Evolutionary conservation across 2,329 filamentous ascomycete genomes (phyloP).

Genomic region (Colletotrichum agaves): DNA sequence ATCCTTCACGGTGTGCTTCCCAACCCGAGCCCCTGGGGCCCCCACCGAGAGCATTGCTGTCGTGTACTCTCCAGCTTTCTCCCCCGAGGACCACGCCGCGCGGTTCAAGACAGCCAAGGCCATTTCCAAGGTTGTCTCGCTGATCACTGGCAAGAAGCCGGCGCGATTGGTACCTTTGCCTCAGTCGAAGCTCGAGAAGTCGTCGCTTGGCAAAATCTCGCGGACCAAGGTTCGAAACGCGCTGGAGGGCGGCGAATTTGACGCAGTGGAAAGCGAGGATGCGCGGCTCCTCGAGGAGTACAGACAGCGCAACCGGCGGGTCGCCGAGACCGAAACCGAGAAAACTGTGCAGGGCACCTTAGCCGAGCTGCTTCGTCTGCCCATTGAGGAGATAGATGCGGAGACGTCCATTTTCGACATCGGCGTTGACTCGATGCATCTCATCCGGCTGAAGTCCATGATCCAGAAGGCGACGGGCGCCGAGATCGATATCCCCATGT

Average conservation of each 20-base stretch:
- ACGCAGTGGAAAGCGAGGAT: conserved; percentile 34
- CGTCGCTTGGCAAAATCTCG: conserved; percentile 48
- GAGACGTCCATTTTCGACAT: conserved; percentile 46
- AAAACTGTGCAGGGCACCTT: conserved; percentile 39
- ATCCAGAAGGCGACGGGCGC: conserved; percentile 47
- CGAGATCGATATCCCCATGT: conserved; percentile 45
- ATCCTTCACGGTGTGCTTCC: conserved; percentile 54
- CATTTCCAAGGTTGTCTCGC: conserved; percentile 21
- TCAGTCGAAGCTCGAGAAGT: conserved; percentile 9
- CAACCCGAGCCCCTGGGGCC: conserved; percentile 24
- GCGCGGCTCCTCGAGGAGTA: conserved; percentile 31
- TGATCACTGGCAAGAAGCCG: conserved; percentile 16
- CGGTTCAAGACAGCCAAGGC: conserved; percentile 40
- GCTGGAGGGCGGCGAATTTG: conserved; percentile 46
- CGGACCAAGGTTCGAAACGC: conserved; percentile 50
- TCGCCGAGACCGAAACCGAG: conserved; percentile 40
- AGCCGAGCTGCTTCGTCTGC: conserved; percentile 35
- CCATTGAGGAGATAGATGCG: conserved; percentile 36
- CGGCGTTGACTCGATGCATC: conserved; percentile 52
- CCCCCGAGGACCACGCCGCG: conserved; percentile 39
- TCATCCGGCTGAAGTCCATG: conserved; percentile 52
- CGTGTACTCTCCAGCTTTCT: conserved; percentile 49
- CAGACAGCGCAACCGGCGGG: conserved; percentile 37
- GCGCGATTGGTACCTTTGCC: conserved; percentile 27
- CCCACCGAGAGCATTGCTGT: conserved; percentile 53